These are phyloP conservation scores for Cyberlindnera euphorbiae DNA, from an alignment of 805 yeast species.

Conservation along the genomic window DNA sequence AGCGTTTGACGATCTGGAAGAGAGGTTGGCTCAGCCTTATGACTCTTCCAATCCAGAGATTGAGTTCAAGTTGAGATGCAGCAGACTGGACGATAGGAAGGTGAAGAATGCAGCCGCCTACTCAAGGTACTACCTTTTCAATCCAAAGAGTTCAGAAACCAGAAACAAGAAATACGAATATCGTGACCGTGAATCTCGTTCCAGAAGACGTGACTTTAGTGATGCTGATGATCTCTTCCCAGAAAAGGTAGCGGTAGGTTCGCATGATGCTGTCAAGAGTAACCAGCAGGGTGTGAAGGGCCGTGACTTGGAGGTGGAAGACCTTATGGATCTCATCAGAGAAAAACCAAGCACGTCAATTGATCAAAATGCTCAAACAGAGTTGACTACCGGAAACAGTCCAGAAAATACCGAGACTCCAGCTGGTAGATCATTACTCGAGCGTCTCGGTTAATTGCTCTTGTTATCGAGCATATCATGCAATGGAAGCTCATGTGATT, in stretches of 20 bases:
- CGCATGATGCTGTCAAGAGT: neutral
- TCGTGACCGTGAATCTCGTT: conserved; percentile 21
- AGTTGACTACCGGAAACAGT: no score
- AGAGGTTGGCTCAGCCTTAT: conserved; percentile 7
- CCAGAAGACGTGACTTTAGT: conserved; percentile 5
- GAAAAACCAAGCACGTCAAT: neutral
- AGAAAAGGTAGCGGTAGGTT: conserved; percentile 2
- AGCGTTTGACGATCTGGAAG: conserved; percentile 5
- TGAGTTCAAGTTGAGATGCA: conserved; percentile 17
- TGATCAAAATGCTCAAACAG: no score
- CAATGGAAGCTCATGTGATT: no score
- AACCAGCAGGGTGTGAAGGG: neutral
- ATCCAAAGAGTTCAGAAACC: conserved; percentile 19
- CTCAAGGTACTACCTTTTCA: conserved; percentile 25
- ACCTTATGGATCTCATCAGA: no score
- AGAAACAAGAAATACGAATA: conserved; percentile 4
- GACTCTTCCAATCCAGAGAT: conserved; percentile 14
- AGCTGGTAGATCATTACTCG: no score
- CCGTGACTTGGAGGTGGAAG: neutral
- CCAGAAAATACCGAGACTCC: no score
- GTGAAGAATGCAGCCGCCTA: conserved; percentile 24
- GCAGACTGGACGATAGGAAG: conserved; percentile 21
- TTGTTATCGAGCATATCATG: no score
- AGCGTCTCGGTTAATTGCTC: no score
- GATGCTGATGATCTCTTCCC: conserved; percentile 23